These are phyloP conservation scores for Yarrowia sp. DNA, from an alignment of 805 yeast genomes.

Conservation along the genomic window DNA sequence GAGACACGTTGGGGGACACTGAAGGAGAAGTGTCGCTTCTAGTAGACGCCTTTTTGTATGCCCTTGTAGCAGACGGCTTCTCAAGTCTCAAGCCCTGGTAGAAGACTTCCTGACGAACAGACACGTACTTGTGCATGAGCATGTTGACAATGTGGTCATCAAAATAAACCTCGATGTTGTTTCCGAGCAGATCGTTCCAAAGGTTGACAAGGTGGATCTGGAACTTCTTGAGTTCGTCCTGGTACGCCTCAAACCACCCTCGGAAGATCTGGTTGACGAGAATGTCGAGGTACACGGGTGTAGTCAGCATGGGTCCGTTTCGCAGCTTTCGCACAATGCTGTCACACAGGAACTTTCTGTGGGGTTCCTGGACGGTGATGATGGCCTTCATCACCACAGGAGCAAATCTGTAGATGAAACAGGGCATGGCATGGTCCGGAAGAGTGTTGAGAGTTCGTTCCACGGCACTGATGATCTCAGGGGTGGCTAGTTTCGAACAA, in stretches of 20 bases:
- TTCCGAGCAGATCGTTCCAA: conserved; percentile 22
- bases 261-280: conserved; percentile 2
- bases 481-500: background rate
- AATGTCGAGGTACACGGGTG: background rate
- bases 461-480: conserved; percentile 11
- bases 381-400: conserved; percentile 23
- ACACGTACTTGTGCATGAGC: conserved; percentile 14
- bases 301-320: background rate
- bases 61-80: background rate
- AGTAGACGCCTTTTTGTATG: background rate
- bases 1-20: conserved; percentile 4
- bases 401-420: conserved; percentile 28
- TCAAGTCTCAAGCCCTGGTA: conserved; percentile 14
- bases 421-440: conserved; percentile 29
- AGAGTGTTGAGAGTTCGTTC: conserved; percentile 11
- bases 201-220: background rate
- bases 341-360: conserved; percentile 9
- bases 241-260: conserved; percentile 6
- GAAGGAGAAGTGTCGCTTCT: background rate
- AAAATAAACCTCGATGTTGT: background rate
- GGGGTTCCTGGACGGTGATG: background rate
- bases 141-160: background rate
- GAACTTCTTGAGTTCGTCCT: conserved; percentile 17
- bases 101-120: conserved; percentile 23
- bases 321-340: conserved; percentile 16